phyloP scores from a whole-genome alignment of 2,329 filamentous ascomycete species.

The Pseudopyricularia cyperi region DNA sequence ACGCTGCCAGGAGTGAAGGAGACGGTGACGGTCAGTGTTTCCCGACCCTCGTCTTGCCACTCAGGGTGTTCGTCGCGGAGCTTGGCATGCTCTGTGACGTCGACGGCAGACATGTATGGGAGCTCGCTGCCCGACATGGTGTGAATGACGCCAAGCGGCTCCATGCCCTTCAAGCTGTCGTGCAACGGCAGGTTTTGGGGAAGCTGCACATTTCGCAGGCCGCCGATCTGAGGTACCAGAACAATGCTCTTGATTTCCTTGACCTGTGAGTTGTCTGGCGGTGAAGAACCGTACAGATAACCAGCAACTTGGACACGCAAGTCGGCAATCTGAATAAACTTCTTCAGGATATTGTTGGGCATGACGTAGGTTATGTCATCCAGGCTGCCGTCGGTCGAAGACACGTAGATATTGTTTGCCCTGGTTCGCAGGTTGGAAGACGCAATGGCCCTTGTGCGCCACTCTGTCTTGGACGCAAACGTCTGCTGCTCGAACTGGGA shows the following conservation, averaged over 20 bases:
- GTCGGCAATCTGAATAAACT: constrained; percentile 95
- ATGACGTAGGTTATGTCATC: constrained; percentile 94
- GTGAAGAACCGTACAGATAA: constrained; percentile 86
- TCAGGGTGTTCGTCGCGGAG: constrained; percentile 70
- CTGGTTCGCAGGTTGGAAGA: constrained; percentile 89
- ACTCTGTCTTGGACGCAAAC: constrained; percentile 97
- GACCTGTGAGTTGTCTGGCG: constrained; percentile 87
- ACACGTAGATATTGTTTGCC: constrained; percentile 97
- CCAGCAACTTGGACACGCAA: constrained; percentile 92
- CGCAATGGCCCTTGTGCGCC: constrained; percentile 92
- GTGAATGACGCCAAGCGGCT: constrained; percentile 90
- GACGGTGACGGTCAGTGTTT: constrained; percentile 88
- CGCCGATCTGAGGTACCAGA: constrained; percentile 94
- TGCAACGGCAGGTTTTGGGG: constrained; percentile 85
- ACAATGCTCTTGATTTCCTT: constrained; percentile 96
- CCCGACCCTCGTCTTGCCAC: constrained; percentile 53
- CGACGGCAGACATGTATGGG: constrained; percentile 88
- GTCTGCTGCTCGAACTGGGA: constrained; percentile 97
- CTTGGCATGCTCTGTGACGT: constrained; percentile 87
- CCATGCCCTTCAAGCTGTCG: constrained; percentile 73
- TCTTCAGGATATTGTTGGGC: constrained; percentile 97
- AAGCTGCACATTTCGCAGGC: constrained; percentile 80
- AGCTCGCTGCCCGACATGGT: constrained; percentile 90
- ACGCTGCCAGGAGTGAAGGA: constrained; percentile 96
- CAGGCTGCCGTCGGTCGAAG: constrained; percentile 73